phyloP scores from a whole-genome alignment of 2,329 filamentous ascomycete species.

The Aurifilum marmelostoma region DNA sequence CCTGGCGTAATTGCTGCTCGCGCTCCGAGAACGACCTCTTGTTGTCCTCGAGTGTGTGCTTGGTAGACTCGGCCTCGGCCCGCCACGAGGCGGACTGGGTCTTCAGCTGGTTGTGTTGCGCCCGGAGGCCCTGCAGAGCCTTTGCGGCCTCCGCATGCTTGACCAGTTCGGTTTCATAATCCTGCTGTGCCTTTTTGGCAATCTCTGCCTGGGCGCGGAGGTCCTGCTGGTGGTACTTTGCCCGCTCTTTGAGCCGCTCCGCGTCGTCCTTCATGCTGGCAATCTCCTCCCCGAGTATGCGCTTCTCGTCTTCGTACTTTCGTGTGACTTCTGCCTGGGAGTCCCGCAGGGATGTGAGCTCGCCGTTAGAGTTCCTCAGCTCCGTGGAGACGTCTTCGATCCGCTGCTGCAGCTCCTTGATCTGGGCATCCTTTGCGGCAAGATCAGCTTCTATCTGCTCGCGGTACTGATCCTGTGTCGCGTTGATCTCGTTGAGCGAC shows the following conservation, averaged over 20 bases:
- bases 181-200: constrained; percentile 87
- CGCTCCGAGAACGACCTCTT: constrained; percentile 88
- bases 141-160: constrained; percentile 97
- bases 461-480: constrained; percentile 84
- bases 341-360: constrained; percentile 79
- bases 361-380: constrained; percentile 77
- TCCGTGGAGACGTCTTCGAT: constrained; percentile 84
- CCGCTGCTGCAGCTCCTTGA: constrained; percentile 80
- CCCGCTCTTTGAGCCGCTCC: constrained; percentile 76
- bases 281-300: constrained; percentile 76
- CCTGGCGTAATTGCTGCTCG: constrained; percentile 78
- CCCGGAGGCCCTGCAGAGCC: constrained; percentile 75
- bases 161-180: constrained; percentile 91
- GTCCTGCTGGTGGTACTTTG: constrained; percentile 86
- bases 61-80: constrained; percentile 84
- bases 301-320: constrained; percentile 80
- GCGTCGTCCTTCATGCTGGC: constrained; percentile 81
- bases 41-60: constrained; percentile 75
- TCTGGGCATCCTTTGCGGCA: constrained; percentile 75
- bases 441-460: constrained; percentile 80
- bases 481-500: constrained; percentile 75
- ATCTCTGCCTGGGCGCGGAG: constrained; percentile 93
- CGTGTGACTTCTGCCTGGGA: constrained; percentile 75
- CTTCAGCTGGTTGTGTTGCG: constrained; percentile 81
- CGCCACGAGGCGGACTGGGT: constrained; percentile 74